Conservation (phyloP, 108 stramenopile species). For the Skeletonema potamos region DNA sequence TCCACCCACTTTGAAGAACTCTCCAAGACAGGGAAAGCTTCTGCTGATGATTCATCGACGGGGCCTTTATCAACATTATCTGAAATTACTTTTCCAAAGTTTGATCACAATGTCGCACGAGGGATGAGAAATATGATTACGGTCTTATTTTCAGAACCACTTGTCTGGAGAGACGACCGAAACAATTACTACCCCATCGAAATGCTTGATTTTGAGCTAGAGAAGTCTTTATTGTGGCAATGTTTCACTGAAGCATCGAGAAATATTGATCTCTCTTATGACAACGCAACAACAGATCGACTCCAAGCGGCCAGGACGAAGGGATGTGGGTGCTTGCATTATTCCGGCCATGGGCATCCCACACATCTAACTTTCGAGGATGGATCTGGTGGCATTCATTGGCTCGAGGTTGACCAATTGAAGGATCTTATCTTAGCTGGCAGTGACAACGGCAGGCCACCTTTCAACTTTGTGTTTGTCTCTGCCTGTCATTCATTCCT, state of each 20-base stretch:
- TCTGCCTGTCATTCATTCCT: constrained; percentile 87
- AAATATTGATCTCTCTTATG: constrained; percentile 77
- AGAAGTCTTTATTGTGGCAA: constrained; percentile 74
- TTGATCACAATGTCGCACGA: neutral
- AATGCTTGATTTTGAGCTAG: constrained; percentile 76
- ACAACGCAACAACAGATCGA: constrained; percentile 72
- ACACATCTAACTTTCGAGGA: constrained; percentile 79
- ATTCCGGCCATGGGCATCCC: constrained; percentile 84
- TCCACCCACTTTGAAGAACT: neutral
- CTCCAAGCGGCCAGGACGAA: constrained; percentile 66
- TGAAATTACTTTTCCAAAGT: neutral
- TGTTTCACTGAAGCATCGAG: constrained; percentile 79
- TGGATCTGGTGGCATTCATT: constrained; percentile 77
- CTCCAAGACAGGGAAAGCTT: neutral
- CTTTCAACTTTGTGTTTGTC: constrained; percentile 92
- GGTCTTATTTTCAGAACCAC: constrained; percentile 80
- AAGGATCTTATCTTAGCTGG: constrained; percentile 52
- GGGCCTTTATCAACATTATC: neutral
- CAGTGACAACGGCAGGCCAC: constrained; percentile 42
- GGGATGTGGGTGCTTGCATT: constrained; percentile 75
- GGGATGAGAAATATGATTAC: constrained; percentile 60
- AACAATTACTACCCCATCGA: constrained; percentile 66
- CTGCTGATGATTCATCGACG: neutral
- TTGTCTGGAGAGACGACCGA: constrained; percentile 64
- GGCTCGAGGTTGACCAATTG: constrained; percentile 64